phyloP scores from a whole-genome alignment of 768 basidiomycete species.

The Guyanaporus albipodus region DNA sequence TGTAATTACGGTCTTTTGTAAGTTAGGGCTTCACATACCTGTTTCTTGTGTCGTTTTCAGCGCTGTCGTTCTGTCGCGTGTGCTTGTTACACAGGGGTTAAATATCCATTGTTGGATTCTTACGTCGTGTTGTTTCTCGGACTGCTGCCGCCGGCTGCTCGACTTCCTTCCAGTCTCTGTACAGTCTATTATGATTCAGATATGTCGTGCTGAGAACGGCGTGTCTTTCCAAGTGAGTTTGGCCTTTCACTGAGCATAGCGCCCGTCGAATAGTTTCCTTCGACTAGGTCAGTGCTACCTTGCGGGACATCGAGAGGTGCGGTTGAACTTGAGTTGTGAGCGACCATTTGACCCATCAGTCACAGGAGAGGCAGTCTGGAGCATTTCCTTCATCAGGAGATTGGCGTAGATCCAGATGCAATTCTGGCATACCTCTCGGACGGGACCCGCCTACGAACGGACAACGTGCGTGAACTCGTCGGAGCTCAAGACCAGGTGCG shows the following conservation, averaged over 20 bases:
- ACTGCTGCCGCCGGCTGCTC: not conserved
- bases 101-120: constrained; percentile 16
- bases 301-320: constrained; percentile 78
- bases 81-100: constrained; percentile 13
- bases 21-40: not conserved
- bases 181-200: constrained; percentile 47
- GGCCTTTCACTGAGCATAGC: not conserved
- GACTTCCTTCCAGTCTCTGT: constrained; percentile 9
- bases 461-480: constrained; percentile 73
- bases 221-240: constrained; percentile 52
- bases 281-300: constrained; percentile 48
- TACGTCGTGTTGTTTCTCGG: constrained; percentile 20
- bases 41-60: not conserved
- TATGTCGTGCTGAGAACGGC: constrained; percentile 64
- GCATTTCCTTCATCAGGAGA: constrained; percentile 64
- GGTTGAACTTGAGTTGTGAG: constrained; percentile 11
- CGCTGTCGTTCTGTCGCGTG: too few relatives aligned
- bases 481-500: constrained; percentile 72
- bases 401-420: constrained; percentile 63
- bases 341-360: constrained; percentile 3
- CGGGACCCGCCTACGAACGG: constrained; percentile 64
- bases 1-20: not conserved
- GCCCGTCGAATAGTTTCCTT: not conserved
- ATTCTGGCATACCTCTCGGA: constrained; percentile 78
- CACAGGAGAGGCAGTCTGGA: constrained; percentile 66